Base-by-base conservation (phyloP, 1,139 yeast species). In the Geotrichum carabidarum region DNA sequence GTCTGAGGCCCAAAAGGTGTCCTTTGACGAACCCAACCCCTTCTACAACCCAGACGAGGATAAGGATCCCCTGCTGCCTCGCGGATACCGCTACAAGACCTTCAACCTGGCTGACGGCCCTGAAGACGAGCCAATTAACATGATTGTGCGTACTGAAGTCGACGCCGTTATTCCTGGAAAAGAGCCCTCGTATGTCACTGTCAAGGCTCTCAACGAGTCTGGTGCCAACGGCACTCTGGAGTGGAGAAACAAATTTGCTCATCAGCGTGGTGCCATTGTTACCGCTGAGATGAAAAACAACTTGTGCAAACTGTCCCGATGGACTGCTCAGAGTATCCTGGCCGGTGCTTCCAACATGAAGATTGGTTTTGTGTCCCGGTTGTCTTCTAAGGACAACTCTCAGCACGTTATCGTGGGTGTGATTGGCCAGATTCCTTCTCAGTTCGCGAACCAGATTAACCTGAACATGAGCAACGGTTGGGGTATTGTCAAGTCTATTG, bases 251-350 rank as follows among this genome's bases (percentile, higher is more conserved):
- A 79, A 79, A 66, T 75, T 82, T 61, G 73, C 71, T 59, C 73
- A 77, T 57, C 81, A 79, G 66, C 78, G 83, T 62, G 86, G 86
- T 74, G 84, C 84, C 51, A 81, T 82, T 63, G 79, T 82, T 57
- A 83, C 85, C 53, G 82, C 83, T 48, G 84, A 81, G 66, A 74
- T 82, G 74, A 80, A 81, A 74, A 81, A 80, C 68, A 82, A 82
- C 70, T 74, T 79, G 67, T 75, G 79, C 72, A 81, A 81, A 71
- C 74, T 82, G 54, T 76, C 84, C 53, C 78, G 81, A 66, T 82
- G 86, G 86, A 73, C 84, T n/a, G 75, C 78, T 42, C 78, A 79
- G 67, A 74, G 84, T 34, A 67, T 80, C 32, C 71, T 82, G 47
- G 80, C 82, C 32, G 84, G 78, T 55, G 76, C 76, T 50, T 76